Conservation (phyloP, 2,329 filamentous ascomycete genomes). For the Microsporum ferrugineum region DNA sequence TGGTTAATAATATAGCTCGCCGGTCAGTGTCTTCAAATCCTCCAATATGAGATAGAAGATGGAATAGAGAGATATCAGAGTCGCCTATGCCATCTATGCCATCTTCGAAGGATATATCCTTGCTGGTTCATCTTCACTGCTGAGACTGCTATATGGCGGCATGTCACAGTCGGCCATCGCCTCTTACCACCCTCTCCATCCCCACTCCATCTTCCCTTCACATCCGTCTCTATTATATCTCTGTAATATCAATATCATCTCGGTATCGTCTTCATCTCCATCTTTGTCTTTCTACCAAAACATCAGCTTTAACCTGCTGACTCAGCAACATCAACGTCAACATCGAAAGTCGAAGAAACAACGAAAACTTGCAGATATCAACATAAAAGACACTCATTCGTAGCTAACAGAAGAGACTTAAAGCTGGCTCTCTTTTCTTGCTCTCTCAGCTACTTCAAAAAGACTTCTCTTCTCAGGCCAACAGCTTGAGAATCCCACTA, state of each 20-base stretch:
- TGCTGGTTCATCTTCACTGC: too few relatives aligned
- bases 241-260: not conserved
- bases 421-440: not conserved
- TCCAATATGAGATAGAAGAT: too few relatives aligned
- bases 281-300: not conserved
- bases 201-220: not conserved
- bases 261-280: not conserved
- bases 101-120: too few relatives aligned
- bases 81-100: too few relatives aligned
- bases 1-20: too few relatives aligned
- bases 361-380: not conserved
- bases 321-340: not conserved
- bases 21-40: too few relatives aligned
- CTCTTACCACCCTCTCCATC: too few relatives aligned
- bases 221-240: not conserved
- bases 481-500: not conserved
- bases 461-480: not conserved
- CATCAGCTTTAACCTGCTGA: not conserved
- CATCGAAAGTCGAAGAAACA: not conserved
- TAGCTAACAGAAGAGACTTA: not conserved
- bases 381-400: not conserved
- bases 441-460: not conserved
- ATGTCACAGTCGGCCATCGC: too few relatives aligned
- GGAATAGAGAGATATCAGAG: too few relatives aligned
- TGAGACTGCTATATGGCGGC: too few relatives aligned